These are phyloP conservation scores for Didymellaceae sp. DNA, from an alignment of 2,329 filamentous ascomycete species.

Conservation along the genomic window DNA sequence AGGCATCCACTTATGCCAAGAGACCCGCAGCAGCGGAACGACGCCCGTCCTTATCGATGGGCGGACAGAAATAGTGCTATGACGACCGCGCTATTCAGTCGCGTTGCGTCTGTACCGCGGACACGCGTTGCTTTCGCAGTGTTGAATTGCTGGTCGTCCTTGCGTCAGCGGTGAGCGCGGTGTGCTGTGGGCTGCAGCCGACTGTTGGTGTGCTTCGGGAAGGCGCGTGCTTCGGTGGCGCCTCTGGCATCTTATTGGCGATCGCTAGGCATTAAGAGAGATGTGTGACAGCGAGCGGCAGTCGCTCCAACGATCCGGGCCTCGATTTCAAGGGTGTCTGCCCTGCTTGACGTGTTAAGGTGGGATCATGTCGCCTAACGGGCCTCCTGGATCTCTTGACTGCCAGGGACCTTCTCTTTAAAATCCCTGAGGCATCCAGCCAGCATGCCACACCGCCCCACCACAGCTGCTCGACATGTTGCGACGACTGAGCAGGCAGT, in stretches of 20 bases:
- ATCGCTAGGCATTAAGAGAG: constrained; percentile 22
- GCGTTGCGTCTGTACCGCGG: constrained; percentile 11
- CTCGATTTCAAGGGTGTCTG: constrained; percentile 31
- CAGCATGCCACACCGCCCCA: constrained; percentile 31
- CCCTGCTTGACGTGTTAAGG: constrained; percentile 37
- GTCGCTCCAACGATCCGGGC: constrained; percentile 26
- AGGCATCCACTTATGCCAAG: constrained; percentile 4
- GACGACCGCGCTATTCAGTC: constrained; percentile 8
- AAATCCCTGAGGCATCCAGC: constrained; percentile 21
- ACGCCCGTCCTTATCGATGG: constrained; percentile 6
- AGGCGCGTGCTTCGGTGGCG: constrained; percentile 18
- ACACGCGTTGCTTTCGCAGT: constrained; percentile 14
- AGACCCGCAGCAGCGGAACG: constrained; percentile 11
- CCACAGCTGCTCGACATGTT: constrained; percentile 35
- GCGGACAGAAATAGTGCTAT: constrained; percentile 25
- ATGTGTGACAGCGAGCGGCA: constrained; percentile 36
- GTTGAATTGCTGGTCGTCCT: constrained; percentile 1
- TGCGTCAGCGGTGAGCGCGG: constrained; percentile 14
- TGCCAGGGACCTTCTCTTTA: constrained; percentile 28
- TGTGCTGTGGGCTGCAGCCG: constrained; percentile 25
- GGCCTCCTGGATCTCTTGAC: constrained; percentile 31
- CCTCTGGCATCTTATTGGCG: constrained; percentile 34
- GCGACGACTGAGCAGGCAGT: constrained; percentile 34
- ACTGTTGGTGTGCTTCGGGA: constrained; percentile 25
- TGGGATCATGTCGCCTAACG: constrained; percentile 28